Evolutionary conservation across 2,329 filamentous ascomycete genomes (phyloP).

Genomic region (Gremmenia infestans): DNA sequence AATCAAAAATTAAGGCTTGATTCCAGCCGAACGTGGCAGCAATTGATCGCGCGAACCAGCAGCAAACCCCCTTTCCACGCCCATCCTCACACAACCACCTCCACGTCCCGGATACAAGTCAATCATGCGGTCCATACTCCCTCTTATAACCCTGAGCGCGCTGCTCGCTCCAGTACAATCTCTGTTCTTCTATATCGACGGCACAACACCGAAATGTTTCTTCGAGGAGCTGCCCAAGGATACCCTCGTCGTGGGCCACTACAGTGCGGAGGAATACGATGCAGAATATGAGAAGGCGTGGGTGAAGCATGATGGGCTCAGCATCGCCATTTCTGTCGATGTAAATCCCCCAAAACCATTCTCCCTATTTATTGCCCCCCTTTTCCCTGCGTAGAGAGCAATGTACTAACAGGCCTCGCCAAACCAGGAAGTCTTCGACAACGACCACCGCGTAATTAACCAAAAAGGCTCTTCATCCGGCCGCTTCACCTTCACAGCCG

Average conservation of each 20-base stretch:
- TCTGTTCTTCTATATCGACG: constrained; percentile 94
- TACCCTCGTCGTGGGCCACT: constrained; percentile 91
- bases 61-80: constrained; percentile 6
- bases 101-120: constrained; percentile 2
- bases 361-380: constrained; percentile 2
- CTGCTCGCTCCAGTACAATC: constrained; percentile 64
- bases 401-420: background rate
- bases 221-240: constrained; percentile 97
- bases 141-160: constrained; percentile 60
- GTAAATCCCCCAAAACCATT: constrained; percentile 35
- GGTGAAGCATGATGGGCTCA: constrained; percentile 67
- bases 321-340: constrained; percentile 88
- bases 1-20: too few relatives aligned
- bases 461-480: constrained; percentile 72
- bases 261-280: constrained; percentile 80
- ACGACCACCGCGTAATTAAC: constrained; percentile 91
- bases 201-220: constrained; percentile 85
- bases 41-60: constrained; percentile 3
- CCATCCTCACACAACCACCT: background rate
- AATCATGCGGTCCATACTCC: constrained; percentile 55
- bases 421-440: constrained; percentile 84
- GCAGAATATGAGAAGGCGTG: constrained; percentile 62
- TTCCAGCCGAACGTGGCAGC: constrained; percentile 3
- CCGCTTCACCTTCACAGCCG: constrained; percentile 92
- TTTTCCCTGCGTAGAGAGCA: background rate